Evolutionary conservation across 129 eudicot genomes (phyloP).

Genomic region (Lonicera japonica): DNA sequence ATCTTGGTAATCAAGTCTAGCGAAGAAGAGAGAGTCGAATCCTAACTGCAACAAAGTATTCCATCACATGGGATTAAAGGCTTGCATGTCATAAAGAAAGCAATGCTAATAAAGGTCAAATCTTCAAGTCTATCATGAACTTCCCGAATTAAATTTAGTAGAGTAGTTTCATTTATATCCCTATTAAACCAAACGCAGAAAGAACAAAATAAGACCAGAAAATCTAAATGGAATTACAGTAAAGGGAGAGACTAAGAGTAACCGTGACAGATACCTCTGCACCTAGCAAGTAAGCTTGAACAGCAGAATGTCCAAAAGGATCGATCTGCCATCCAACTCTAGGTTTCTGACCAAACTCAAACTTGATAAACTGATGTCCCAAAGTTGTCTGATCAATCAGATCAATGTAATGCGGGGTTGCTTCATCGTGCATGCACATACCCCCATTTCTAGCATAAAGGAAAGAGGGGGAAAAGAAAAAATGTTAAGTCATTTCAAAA

Average conservation of each 20-base stretch:
- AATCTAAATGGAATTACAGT: neutral
- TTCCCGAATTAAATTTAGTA: neutral
- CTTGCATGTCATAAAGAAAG: neutral
- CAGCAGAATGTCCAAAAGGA: constrained; percentile 96
- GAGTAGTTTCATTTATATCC: neutral
- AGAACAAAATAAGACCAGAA: neutral
- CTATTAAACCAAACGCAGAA: neutral
- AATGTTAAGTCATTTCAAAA: neutral
- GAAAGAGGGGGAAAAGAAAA: neutral
- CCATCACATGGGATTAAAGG: constrained; percentile 2
- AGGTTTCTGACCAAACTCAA: constrained; percentile 74
- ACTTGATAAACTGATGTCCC: constrained; percentile 66
- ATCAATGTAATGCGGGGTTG: constrained; percentile 93
- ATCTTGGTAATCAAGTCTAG: constrained; percentile 97
- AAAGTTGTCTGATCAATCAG: constrained; percentile 89
- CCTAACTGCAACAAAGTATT: constrained; percentile 61
- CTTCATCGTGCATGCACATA: constrained; percentile 99
- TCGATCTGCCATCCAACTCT: constrained; percentile 99
- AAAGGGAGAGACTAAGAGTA: neutral
- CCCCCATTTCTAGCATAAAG: constrained; percentile 69
- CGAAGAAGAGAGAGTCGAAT: constrained; percentile 86
- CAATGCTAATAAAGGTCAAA: neutral
- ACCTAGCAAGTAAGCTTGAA: constrained; percentile 95
- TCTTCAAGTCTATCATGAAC: neutral
- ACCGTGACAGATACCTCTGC: constrained; percentile 63